Conservation (phyloP, 1,284 basidiomycete genomes). For the Puccinia coronata region DNA sequence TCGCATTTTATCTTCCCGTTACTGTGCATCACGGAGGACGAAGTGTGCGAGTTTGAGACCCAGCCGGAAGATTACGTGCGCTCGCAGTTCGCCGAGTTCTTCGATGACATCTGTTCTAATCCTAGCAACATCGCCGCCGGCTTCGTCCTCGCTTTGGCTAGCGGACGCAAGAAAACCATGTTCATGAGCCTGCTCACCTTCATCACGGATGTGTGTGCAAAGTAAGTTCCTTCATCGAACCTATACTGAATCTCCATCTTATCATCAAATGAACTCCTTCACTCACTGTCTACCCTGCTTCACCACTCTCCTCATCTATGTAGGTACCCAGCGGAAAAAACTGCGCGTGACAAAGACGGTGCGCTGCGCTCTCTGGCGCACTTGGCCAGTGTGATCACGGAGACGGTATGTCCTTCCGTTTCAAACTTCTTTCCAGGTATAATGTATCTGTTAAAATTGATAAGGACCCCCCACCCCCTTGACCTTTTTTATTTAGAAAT, state of each 20-base stretch:
- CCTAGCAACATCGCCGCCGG: constrained; percentile 74
- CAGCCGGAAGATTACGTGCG: constrained; percentile 80
- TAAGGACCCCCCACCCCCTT: too few relatives aligned
- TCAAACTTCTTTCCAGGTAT: too few relatives aligned
- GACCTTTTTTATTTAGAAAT: constrained; percentile 73
- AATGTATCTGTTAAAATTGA: too few relatives aligned
- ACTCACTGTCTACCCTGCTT: not conserved
- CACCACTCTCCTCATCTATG: not conserved
- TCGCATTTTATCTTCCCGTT: constrained; percentile 80
- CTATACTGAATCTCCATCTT: not conserved
- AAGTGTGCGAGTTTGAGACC: constrained; percentile 70
- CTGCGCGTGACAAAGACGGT: constrained; percentile 71
- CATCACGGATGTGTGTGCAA: constrained; percentile 70
- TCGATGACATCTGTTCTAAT: constrained; percentile 69
- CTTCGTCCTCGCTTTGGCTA: constrained; percentile 74
- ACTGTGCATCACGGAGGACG: constrained; percentile 71
- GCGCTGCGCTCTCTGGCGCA: constrained; percentile 77
- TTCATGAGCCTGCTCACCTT: constrained; percentile 76
- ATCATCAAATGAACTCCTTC: not conserved
- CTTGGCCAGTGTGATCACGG: constrained; percentile 60
- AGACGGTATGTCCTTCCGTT: constrained; percentile 50
- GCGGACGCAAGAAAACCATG: constrained; percentile 72
- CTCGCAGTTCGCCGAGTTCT: constrained; percentile 72
- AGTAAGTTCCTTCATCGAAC: constrained; percentile 62
- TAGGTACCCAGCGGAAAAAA: constrained; percentile 54